Conservation (phyloP, 345 rosid genomes). For the Eucalyptus brandiana region DNA sequence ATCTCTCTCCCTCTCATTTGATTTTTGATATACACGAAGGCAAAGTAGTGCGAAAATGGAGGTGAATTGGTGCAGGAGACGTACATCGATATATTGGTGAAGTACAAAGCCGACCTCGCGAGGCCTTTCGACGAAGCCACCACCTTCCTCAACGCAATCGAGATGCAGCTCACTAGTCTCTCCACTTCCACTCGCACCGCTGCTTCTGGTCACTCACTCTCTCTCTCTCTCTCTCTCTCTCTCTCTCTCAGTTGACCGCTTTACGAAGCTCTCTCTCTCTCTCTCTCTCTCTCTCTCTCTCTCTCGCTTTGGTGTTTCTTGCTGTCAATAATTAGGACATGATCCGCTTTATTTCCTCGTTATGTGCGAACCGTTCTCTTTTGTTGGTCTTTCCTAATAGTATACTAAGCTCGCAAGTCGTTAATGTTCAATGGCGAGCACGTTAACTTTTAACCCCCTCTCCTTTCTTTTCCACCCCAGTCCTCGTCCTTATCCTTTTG, state of each 20-base stretch:
- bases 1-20: not conserved
- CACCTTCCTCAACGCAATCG: constrained; percentile 62
- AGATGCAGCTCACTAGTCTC: constrained; percentile 80
- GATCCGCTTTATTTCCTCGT: not conserved
- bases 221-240: not conserved
- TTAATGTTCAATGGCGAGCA: not conserved
- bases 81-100: constrained; percentile 61
- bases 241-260: not conserved
- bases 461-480: not conserved
- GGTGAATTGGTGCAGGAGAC: constrained; percentile 33
- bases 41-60: not conserved
- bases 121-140: constrained; percentile 89
- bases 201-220: constrained; percentile 17
- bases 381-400: not conserved
- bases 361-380: not conserved
- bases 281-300: not conserved
- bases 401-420: not conserved
- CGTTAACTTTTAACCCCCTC: not conserved
- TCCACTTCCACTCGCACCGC: constrained; percentile 38
- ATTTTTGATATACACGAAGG: not conserved
- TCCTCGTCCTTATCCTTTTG: constrained; percentile 1
- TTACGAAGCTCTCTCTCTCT: not conserved
- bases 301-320: not conserved
- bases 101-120: constrained; percentile 79
- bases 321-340: not conserved